Conservation (phyloP, 306 rosid species). For the Biancaea sappan region DNA sequence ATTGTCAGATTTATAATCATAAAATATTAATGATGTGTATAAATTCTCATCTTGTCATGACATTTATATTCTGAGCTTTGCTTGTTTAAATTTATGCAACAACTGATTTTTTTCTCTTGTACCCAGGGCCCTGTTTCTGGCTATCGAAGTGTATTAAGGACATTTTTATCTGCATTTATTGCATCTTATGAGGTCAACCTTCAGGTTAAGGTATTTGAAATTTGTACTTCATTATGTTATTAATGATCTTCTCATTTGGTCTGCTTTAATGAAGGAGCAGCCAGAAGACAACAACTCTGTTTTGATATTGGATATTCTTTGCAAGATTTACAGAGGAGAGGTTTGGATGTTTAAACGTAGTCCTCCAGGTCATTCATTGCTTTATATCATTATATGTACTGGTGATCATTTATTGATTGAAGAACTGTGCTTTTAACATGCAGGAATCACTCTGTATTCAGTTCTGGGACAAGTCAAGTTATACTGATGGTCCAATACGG, state of each 20-base stretch:
- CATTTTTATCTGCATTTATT: conserved; percentile 83
- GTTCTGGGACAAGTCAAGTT: conserved; percentile 96
- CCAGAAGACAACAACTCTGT: conserved; percentile 58
- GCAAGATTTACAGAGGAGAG: conserved; percentile 94
- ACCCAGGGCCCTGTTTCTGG: conserved; percentile 79
- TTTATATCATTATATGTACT: conserved; percentile 28
- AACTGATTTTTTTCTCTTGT: conserved; percentile 22
- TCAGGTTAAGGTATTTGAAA: conserved; percentile 61
- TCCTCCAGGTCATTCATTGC: conserved; percentile 40
- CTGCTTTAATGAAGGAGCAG: conserved; percentile 54
- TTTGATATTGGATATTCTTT: conserved; percentile 80
- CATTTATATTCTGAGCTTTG: conserved; percentile 18
- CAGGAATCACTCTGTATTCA: conserved; percentile 93
- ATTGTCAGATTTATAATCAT: conserved; percentile 21
- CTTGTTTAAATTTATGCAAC: conserved; percentile 5
- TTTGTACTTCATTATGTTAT: conserved; percentile 22
- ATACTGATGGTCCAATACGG: conserved; percentile 86
- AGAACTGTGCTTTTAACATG: conserved; percentile 39
- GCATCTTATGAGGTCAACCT: conserved; percentile 90
- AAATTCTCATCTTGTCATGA: background rate
- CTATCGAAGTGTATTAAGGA: conserved; percentile 86
- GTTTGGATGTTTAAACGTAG: conserved; percentile 63
- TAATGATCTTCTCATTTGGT: conserved; percentile 42
- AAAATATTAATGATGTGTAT: background rate
- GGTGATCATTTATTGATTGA: conserved; percentile 33